Evolutionary conservation across 345 rosid genomes (phyloP).

Genomic region (Cardamine resedifolia): DNA sequence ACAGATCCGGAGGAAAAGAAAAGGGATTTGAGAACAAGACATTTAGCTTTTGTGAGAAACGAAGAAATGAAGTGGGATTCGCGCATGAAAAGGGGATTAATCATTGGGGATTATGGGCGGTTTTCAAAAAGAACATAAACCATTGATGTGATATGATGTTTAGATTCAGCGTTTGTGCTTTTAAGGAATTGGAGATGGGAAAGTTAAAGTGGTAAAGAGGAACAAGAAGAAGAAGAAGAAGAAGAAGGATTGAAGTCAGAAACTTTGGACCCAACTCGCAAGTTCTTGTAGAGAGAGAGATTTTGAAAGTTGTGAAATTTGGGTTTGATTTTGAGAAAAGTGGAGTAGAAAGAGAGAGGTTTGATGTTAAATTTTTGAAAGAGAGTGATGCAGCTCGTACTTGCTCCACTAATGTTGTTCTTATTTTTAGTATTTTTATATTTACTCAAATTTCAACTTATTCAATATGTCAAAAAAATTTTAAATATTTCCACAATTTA

Average conservation of each 20-base stretch:
- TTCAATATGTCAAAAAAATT: neutral
- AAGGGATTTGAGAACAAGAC: neutral
- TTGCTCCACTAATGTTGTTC: slow-evolving; percentile 37
- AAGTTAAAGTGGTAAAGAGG: slow-evolving; percentile 18
- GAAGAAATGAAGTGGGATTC: slow-evolving; percentile 31
- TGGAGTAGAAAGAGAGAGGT: slow-evolving; percentile 9
- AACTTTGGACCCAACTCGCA: slow-evolving; percentile 27
- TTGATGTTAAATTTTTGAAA: slow-evolving; percentile 13
- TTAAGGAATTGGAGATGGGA: slow-evolving; percentile 20
- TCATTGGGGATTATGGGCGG: slow-evolving; percentile 35
- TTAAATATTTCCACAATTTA: neutral
- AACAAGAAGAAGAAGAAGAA: slow-evolving; percentile 14
- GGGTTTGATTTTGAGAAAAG: slow-evolving; percentile 29
- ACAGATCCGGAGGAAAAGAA: slow-evolving; percentile 22
- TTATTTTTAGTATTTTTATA: slow-evolving; percentile 16
- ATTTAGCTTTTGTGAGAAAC: slow-evolving; percentile 17
- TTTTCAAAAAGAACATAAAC: neutral
- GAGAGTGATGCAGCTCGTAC: slow-evolving; percentile 30
- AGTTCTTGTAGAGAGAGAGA: slow-evolving; percentile 23
- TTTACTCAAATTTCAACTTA: neutral
- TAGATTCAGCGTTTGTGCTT: slow-evolving; percentile 6
- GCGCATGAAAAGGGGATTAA: slow-evolving; percentile 37
- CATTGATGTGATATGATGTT: slow-evolving; percentile 30
- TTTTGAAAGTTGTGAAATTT: slow-evolving; percentile 26
- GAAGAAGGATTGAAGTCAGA: neutral